Evolutionary conservation across 305 asterid genomes (phyloP), one percentile per base, ranked within the genome.

Genomic region (Andrographis paniculata): DNA sequence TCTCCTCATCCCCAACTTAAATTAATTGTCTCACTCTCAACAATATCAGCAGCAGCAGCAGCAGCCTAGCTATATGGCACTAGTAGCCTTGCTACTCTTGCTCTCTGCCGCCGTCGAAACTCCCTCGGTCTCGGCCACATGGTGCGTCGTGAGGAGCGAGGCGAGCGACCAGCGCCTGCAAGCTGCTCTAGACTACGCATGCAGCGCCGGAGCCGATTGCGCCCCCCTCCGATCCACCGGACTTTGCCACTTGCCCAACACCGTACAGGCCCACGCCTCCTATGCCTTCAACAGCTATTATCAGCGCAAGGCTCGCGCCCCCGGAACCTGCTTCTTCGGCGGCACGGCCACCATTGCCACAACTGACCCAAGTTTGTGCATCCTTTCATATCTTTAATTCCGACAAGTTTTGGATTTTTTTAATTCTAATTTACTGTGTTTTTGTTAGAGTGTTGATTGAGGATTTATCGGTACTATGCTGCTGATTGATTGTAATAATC

Each of bases 121-220:
- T 12, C 17, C 0, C 42, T 17, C 16, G 16, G 49, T 12, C 1
- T 69, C 63, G 18, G 65, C 70, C 14, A 68, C 74, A 19, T 88
- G 97, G 97, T 88, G 95, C 46, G 97, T 84, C 57, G 75, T 79
- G 17, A 64, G 93, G 58, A 79, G 93, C 50, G 95, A 79, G 18
- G 89, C 89, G 0, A 70, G 66, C 27, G 94, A 82, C 27, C 64
- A 52, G 50, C 67, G 70, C 1, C 59, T 88, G 54, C 95, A 82
- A 9, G 58, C 61, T 0, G 89, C 93, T 0, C 47, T 88, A 1
- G 84, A 84, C 52, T 88, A 84, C 54, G 95, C 97, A 17, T 88
- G 97, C 42, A 67, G 70, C 1, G 54, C 68, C 10, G 95, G 95
- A 1, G 95, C 95, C 0, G 97, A 88, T 20, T 88, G 95, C 22